Conservation (phyloP, 1,284 basidiomycete species). For the Ganoderma lucidum region DNA sequence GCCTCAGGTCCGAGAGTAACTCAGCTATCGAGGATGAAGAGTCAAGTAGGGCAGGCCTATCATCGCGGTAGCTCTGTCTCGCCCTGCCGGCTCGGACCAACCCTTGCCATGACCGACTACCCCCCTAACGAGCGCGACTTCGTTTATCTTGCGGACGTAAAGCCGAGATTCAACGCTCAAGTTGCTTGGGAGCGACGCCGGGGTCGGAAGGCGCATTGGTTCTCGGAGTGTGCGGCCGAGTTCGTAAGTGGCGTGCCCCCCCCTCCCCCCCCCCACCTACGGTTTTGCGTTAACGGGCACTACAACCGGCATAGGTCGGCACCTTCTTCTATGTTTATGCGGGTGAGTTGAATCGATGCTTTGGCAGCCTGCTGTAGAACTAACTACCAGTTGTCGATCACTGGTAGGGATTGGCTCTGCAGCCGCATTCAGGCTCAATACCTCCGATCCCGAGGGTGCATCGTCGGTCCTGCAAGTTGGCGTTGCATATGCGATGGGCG, state of each 20-base stretch:
- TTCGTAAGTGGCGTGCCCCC: conserved; percentile 48
- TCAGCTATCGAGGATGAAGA: not conserved
- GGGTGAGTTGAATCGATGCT: conserved; percentile 44
- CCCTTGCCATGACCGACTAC: not conserved
- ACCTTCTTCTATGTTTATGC: conserved; percentile 60
- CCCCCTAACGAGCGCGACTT: conserved; percentile 20
- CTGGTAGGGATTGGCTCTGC: conserved; percentile 64
- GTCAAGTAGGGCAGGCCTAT: not conserved
- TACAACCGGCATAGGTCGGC: conserved; percentile 38
- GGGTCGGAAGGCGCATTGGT: conserved; percentile 57
- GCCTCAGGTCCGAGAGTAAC: not conserved
- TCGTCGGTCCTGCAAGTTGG: conserved; percentile 69
- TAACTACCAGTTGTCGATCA: not conserved
- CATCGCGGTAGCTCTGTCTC: not conserved
- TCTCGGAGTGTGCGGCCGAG: conserved; percentile 66
- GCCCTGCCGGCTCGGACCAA: not conserved
- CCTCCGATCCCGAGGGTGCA: conserved; percentile 48
- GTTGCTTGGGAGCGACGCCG: conserved; percentile 60
- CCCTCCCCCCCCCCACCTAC: not conserved
- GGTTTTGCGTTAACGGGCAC: not conserved
- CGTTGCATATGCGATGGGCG: conserved; percentile 65
- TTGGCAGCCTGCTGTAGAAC: not conserved
- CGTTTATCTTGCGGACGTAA: conserved; percentile 35
- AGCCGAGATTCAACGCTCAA: conserved; percentile 47
- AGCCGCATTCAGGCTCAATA: conserved; percentile 59